Conservation (phyloP, 2,329 filamentous ascomycete genomes). For the Fusarium solani-melongenae region DNA sequence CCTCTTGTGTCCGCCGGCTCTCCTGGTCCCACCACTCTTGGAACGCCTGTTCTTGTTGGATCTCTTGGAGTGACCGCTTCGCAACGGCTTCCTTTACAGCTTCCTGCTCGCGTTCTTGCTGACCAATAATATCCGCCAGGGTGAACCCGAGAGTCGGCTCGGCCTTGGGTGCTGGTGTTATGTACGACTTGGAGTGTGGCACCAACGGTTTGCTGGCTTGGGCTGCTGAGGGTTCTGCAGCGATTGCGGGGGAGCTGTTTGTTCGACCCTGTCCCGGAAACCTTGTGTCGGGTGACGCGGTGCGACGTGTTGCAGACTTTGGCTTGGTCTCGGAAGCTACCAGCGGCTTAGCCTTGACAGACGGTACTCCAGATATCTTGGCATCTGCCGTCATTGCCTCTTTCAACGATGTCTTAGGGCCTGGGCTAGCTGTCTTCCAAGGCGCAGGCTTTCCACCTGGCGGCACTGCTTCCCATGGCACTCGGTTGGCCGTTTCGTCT, state of each 20-base stretch:
- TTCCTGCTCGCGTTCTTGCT: slow-evolving; percentile 87
- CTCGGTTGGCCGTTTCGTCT: slow-evolving; percentile 44
- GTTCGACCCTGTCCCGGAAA: slow-evolving; percentile 67
- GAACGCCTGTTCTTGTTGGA: slow-evolving; percentile 96
- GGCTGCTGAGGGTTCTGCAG: slow-evolving; percentile 42
- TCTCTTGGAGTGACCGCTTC: slow-evolving; percentile 91
- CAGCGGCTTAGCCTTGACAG: slow-evolving; percentile 54
- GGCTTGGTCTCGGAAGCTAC: slow-evolving; percentile 55
- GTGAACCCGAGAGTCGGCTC: slow-evolving; percentile 76
- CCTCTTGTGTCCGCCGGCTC: slow-evolving; percentile 75
- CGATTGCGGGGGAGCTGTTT: slow-evolving; percentile 46
- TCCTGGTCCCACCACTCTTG: slow-evolving; percentile 97
- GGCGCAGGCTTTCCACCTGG: slow-evolving; percentile 60
- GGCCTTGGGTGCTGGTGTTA: slow-evolving; percentile 65
- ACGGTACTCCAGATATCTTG: slow-evolving; percentile 40
- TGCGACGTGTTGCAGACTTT: slow-evolving; percentile 57
- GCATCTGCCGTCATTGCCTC: slow-evolving; percentile 56
- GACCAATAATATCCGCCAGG: slow-evolving; percentile 87
- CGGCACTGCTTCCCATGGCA: slow-evolving; percentile 58
- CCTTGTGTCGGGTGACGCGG: slow-evolving; percentile 71
- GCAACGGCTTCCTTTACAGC: slow-evolving; percentile 84
- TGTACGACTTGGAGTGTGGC: slow-evolving; percentile 72
- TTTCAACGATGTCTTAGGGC: slow-evolving; percentile 62
- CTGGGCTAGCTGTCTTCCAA: slow-evolving; percentile 71
- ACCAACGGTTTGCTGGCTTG: slow-evolving; percentile 56